Evolutionary conservation across 2,329 filamentous ascomycete genomes (phyloP), one percentile per base, ranked within the genome.

Genomic region (Lachnellula hyalina): DNA sequence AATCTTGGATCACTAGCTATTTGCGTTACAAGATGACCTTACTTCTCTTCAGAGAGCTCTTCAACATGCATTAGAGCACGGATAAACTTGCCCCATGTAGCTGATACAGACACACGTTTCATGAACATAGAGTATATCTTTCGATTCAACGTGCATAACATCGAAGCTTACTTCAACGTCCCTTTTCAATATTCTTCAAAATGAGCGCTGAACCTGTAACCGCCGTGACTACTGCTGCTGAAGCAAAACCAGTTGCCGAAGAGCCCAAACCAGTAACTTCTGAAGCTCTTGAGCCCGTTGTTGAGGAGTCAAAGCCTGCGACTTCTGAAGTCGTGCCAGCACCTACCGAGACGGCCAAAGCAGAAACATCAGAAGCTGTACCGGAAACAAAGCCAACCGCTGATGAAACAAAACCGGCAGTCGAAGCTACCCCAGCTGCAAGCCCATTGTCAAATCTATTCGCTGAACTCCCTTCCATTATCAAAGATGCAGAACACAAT

Each of bases 401-500:
- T n/a, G 53, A 56, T 32, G 40, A 25, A 7, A 8, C 51, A n/a
- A 52, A 55, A 48, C 28, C 49, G 23, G 32, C 54, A 35, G 5
- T 38, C 25, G 45, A 36, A 25, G n/a, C 38, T 17, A 35, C 53
- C 1, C 34, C 50, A 9, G 15, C 56, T 4, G 23, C 50, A 12
- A 63, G 58, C 4, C 65, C 75, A 12, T 74, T 89, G 35, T 70
- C 72, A 50, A 74, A 80, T 58, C 77, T 91, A 59, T 80, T 83
- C 58, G 74, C 75, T 9, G 75, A 76, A 32, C 76, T 92, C 35
- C 73, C 80, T 5, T 71, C 75, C 6, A 80, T 91, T 57, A 71
- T 84, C 56, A 72, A 75, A 48, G 75, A 78, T 56, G 74, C 81
- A 50, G 77, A 74, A 15, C 80, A 96, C 72, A 74, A 74, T 50